phyloP scores from a whole-genome alignment of 768 basidiomycete species.

The Asterophora lycoperdoides region DNA sequence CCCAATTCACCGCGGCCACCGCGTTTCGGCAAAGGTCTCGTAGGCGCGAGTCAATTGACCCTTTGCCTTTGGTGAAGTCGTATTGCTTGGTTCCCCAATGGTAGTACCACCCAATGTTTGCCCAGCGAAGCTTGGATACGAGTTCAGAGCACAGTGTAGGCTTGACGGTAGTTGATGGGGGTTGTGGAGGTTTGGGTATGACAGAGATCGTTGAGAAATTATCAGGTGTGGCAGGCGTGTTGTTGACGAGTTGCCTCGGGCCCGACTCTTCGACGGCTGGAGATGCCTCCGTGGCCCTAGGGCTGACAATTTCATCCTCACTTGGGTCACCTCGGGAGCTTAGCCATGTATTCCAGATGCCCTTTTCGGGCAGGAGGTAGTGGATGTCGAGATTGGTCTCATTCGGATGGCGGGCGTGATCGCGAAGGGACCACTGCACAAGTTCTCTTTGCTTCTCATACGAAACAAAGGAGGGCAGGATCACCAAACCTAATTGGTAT shows the following conservation, averaged over 20 bases:
- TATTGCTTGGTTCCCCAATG: constrained; percentile 98
- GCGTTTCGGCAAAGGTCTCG: constrained; percentile 56
- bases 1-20: constrained; percentile 68
- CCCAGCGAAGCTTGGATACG: constrained; percentile 83
- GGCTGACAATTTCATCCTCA: constrained; percentile 36
- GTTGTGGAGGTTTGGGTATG: constrained; percentile 55
- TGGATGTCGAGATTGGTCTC: constrained; percentile 89
- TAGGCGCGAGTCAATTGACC: constrained; percentile 55
- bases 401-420: constrained; percentile 77
- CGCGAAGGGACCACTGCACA: constrained; percentile 64
- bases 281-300: constrained; percentile 36
- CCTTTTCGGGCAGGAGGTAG: constrained; percentile 67
- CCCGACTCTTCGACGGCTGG: constrained; percentile 32
- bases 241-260: constrained; percentile 66
- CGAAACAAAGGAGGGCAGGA: constrained; percentile 74
- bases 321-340: constrained; percentile 27
- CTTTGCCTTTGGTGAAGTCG: constrained; percentile 73
- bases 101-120: constrained; percentile 94
- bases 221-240: constrained; percentile 58
- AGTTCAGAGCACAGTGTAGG: constrained; percentile 52
- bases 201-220: constrained; percentile 50
- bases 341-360: constrained; percentile 72
- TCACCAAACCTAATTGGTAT: constrained; percentile 63
- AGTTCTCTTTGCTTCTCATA: constrained; percentile 61
- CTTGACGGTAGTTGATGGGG: constrained; percentile 59